Percentiles rank a stretch among this genome's conserved stretches.
Evolutionary conservation across 1,139 yeast species (phyloP).

Genomic region (Casaregolazyma suthepensis): DNA sequence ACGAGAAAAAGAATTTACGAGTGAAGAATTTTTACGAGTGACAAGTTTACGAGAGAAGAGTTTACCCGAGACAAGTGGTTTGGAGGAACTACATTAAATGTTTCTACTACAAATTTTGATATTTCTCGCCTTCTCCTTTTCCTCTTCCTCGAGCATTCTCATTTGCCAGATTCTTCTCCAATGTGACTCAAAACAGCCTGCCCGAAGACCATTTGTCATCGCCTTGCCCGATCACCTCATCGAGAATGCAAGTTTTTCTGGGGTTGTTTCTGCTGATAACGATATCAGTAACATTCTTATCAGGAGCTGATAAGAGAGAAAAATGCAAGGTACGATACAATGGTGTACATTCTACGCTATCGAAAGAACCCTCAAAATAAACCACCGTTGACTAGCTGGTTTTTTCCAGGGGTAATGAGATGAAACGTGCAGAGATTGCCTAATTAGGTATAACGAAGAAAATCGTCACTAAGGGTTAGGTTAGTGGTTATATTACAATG

Average conservation of each 20-base stretch:
- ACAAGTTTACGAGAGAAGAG: too few species aligned
- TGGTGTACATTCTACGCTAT: neutral
- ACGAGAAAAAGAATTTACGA: neutral
- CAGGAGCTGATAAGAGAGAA: neutral
- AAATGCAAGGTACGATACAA: neutral
- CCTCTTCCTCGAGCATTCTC: neutral
- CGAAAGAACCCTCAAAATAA: too few species aligned
- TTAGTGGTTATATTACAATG: neutral
- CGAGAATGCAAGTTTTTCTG: neutral
- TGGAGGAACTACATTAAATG: too few species aligned
- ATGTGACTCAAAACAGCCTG: neutral
- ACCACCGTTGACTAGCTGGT: too few species aligned
- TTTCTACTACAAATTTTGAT: too few species aligned
- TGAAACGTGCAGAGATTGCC: neutral
- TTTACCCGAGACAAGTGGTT: too few species aligned
- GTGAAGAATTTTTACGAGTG: neutral
- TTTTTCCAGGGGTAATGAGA: neutral
- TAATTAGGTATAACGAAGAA: neutral
- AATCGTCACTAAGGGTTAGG: neutral
- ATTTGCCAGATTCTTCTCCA: neutral
- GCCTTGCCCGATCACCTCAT: neutral
- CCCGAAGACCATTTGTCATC: neutral
- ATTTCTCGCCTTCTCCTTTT: neutral
- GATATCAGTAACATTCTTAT: neutral
- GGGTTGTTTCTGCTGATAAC: neutral